Conservation (phyloP, 2,329 filamentous ascomycete species). For the Metarhizium anisopliae region DNA sequence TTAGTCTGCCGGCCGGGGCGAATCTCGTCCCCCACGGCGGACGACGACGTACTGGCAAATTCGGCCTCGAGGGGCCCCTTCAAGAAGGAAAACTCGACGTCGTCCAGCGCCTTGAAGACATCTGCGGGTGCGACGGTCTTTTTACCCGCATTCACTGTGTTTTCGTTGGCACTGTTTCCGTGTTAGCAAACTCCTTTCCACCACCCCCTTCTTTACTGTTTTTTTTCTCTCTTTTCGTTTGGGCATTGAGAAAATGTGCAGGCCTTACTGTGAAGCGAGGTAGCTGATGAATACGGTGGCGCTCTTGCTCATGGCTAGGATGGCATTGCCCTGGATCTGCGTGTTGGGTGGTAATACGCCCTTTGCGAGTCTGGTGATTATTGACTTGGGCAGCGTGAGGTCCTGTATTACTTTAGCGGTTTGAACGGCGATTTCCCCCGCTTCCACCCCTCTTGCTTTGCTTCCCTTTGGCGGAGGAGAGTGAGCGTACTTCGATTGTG, state of each 20-base stretch:
- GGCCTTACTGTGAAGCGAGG: constrained; percentile 59
- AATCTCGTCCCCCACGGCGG: not conserved
- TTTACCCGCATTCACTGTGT: constrained; percentile 56
- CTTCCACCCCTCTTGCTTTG: not conserved
- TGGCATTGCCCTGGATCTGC: constrained; percentile 74
- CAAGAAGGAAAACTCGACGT: constrained; percentile 68
- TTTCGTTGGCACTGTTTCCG: constrained; percentile 57
- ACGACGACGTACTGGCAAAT: constrained; percentile 53
- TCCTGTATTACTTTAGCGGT: constrained; percentile 40
- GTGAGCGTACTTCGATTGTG: constrained; percentile 42
- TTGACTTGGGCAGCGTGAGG: constrained; percentile 68
- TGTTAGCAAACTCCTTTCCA: not conserved
- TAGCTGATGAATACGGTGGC: constrained; percentile 80
- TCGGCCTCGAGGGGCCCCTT: constrained; percentile 62
- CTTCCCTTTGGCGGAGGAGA: not conserved
- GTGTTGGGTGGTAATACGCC: constrained; percentile 72
- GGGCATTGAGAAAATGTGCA: not conserved
- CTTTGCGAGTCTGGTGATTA: constrained; percentile 72
- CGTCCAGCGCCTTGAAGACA: constrained; percentile 68
- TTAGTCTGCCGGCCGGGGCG: not conserved
- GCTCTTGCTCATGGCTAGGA: constrained; percentile 70
- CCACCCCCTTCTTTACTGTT: no score
- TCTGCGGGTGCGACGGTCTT: constrained; percentile 72
- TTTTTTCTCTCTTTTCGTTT: no score
- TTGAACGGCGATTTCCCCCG: not conserved